These are phyloP conservation scores for Talaromyces wortmannii DNA, from an alignment of 495 filamentous ascomycete genomes.

Conservation along the genomic window DNA sequence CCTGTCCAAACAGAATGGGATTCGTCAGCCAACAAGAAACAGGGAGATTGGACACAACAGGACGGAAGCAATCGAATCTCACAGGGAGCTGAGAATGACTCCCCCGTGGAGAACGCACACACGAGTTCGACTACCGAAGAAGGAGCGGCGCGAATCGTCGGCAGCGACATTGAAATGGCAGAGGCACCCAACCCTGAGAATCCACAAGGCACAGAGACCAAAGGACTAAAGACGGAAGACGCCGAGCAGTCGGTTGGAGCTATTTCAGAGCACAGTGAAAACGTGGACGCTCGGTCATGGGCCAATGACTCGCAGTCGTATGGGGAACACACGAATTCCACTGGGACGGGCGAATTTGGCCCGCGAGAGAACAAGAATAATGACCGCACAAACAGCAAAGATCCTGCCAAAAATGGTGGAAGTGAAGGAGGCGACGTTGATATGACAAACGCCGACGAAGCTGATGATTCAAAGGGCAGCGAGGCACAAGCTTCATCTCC, in stretches of 20 bases:
- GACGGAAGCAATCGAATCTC: not conserved
- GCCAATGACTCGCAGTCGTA: constrained; percentile 5
- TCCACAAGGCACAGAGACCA: constrained; percentile 11
- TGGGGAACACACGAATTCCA: not conserved
- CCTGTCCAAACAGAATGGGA: constrained; percentile 10
- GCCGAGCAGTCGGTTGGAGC: constrained; percentile 29
- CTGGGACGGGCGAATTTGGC: not conserved
- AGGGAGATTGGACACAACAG: not conserved
- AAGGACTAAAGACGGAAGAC: constrained; percentile 32
- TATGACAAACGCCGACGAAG: constrained; percentile 8
- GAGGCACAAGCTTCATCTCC: constrained; percentile 32
- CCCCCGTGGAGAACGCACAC: not conserved
- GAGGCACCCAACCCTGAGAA: constrained; percentile 15
- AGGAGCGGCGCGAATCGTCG: not conserved
- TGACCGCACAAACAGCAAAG: not conserved
- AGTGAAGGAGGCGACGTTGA: not conserved
- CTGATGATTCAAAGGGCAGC: constrained; percentile 15
- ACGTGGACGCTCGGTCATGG: constrained; percentile 4
- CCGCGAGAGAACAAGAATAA: not conserved
- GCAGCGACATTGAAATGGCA: constrained; percentile 41
- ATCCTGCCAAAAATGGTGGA: not conserved
- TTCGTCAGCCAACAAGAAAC: not conserved
- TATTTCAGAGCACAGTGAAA: constrained; percentile 26
- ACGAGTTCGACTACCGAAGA: not conserved
- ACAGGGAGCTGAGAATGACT: not conserved